Base-by-base conservation (phyloP, 1,284 basidiomycete genomes). In the Pyrrhoderma noxium region DNA sequence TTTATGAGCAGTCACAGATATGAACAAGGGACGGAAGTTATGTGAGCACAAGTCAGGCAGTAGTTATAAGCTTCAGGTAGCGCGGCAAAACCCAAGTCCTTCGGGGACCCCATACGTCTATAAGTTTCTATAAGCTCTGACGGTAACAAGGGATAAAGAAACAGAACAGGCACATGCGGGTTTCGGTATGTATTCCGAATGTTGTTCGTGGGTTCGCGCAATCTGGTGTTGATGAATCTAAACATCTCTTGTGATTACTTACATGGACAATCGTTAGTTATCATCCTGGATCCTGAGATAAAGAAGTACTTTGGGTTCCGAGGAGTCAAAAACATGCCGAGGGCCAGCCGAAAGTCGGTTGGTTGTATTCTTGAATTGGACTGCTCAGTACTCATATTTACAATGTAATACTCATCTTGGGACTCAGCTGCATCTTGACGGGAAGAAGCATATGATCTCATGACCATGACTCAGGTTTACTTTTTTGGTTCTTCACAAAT, bases 221-320 rank as follows among this genome's bases (percentile, higher is more conserved):
- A 31, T 31, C 27, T 31, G 27, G 27, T 31, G 27, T 5, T 31
- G 27, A 31, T 31, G 27, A 31, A 31, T 31, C 49, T 43, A 35
- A 50, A 13, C 25, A n/a, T 42, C 41, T 50, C 48, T 18, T 35
- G 48, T 43, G 48, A 50, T 50, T 44, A 36, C 40, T 22, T 31
- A 31, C 27, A 34, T 11, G 18, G 41, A 44, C 48, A 42, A 50
- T 50, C 42, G 36, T 21, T 44, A 50, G 27, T 50, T 42, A 43
- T 14, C 21, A 40, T 21, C 14, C n/a, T 27, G 25, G 43, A 51
- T 31, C 49, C 49, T 51, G 49, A 38, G 49, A 51, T 27, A 11
- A 34, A 16, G 36, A 49, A 49, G 49, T 18, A 35, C 23, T 31
- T 38, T 40, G 34, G 23, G 22, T 22, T 34, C 49, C 49, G 43